A percentile compares a stretch with the other conserved stretches of the same genome.
These are phyloP conservation scores for Bromus sterilis DNA, from an alignment of 176 grass and related monocot species.

Conservation along the genomic window DNA sequence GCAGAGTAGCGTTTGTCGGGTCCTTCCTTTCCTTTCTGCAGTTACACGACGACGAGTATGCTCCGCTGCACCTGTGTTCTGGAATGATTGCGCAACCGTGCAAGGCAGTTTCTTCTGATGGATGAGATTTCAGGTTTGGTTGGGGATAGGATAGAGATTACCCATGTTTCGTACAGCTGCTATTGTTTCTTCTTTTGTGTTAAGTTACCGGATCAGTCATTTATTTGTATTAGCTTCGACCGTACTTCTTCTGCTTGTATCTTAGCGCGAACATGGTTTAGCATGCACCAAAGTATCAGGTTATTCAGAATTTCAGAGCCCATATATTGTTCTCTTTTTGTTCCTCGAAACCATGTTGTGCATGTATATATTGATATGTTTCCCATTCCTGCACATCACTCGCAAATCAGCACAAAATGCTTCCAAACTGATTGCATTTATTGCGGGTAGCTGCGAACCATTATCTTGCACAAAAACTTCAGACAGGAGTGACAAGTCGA, in stretches of 20 bases:
- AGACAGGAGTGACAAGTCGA: neutral
- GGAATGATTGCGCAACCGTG: neutral
- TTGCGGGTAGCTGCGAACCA: neutral
- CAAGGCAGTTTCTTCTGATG: neutral
- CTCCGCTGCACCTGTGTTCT: neutral
- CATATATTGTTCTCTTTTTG: neutral
- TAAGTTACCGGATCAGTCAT: neutral
- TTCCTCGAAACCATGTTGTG: neutral
- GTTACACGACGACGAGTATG: neutral
- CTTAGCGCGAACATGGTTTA: conserved; percentile 8
- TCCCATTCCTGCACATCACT: neutral
- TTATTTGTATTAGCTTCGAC: conserved; percentile 20
- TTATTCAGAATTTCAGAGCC: conserved; percentile 26
- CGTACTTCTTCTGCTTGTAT: neutral
- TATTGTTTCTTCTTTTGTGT: neutral
- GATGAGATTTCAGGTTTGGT: conserved; percentile 13
- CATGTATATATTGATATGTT: neutral
- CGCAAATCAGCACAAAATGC: neutral
- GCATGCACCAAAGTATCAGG: conserved; percentile 1
- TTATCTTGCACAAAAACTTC: neutral
- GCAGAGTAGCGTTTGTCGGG: conserved; percentile 1
- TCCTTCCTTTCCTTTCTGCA: neutral
- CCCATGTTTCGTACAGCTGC: conserved; percentile 19
- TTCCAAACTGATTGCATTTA: neutral
- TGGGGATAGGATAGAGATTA: conserved; percentile 5